phyloP scores from a whole-genome alignment of 1,284 basidiomycete species.

The Athelia psychrophila region DNA sequence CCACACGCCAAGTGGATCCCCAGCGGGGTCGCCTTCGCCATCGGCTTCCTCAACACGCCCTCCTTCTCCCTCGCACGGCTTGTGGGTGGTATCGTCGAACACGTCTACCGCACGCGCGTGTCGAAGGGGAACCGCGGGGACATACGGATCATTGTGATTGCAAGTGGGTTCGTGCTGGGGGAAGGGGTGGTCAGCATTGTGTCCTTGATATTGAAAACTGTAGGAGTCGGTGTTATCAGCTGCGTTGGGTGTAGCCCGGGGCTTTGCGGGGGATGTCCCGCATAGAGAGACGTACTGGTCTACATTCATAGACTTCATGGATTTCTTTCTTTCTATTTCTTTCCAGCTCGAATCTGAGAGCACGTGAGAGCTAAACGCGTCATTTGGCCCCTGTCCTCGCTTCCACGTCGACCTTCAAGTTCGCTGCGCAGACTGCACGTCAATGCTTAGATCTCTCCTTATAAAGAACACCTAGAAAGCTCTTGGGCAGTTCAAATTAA shows the following conservation, averaged over 20 bases:
- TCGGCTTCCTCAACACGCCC: constrained; percentile 93
- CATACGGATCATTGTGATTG: constrained; percentile 83
- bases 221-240: constrained; percentile 71
- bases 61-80: constrained; percentile 92
- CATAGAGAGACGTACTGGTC: constrained; percentile 19
- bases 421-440: too few relatives aligned
- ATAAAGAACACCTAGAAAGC: too few relatives aligned
- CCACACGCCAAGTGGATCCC: constrained; percentile 75
- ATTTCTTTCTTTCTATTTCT: neutral
- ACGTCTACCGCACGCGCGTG: constrained; percentile 56
- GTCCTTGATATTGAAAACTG: constrained; percentile 71
- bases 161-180: constrained; percentile 93
- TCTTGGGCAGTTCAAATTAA: neutral
- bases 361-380: neutral
- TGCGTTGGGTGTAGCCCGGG: constrained; percentile 85
- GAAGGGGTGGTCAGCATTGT: constrained; percentile 90
- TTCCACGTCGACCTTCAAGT: too few relatives aligned
- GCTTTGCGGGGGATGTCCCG: constrained; percentile 66
- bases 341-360: too few relatives aligned
- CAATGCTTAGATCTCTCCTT: too few relatives aligned
- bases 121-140: constrained; percentile 47
- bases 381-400: too few relatives aligned
- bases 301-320: neutral
- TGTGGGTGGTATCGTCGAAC: constrained; percentile 83
- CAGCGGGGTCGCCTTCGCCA: constrained; percentile 86